A percentile compares a stretch with the other conserved stretches of the same genome.
phyloP scores from a whole-genome alignment of 345 rosid genomes.

The Boechera retrofracta region DNA sequence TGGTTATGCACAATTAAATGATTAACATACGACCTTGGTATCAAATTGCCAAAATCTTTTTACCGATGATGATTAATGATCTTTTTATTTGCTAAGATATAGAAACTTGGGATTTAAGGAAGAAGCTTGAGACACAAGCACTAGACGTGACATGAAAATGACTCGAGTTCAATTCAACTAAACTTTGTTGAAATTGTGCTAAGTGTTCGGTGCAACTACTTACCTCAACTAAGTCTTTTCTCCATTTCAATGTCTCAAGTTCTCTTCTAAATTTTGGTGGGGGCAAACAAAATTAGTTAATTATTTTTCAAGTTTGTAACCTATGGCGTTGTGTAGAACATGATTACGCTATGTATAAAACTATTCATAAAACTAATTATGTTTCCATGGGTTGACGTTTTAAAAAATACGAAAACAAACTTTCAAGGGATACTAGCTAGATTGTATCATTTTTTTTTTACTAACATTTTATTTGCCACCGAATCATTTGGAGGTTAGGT shows the following conservation, averaged over 20 bases:
- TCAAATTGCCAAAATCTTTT: neutral
- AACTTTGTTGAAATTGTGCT: conserved; percentile 37
- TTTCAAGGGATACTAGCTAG: neutral
- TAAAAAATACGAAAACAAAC: neutral
- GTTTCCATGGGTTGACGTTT: neutral
- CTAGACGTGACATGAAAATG: conserved; percentile 29
- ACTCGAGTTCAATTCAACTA: conserved; percentile 35
- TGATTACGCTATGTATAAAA: conserved; percentile 2
- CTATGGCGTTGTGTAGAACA: conserved; percentile 6
- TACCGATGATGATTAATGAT: conserved; percentile 13
- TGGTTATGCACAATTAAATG: neutral
- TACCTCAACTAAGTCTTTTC: conserved; percentile 31
- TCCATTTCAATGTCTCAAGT: conserved; percentile 21
- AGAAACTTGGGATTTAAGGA: conserved; percentile 25
- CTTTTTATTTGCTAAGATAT: conserved; percentile 10
- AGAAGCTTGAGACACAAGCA: conserved; percentile 33
- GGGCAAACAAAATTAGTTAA: neutral
- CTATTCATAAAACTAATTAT: neutral
- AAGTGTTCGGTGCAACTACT: conserved; percentile 46
- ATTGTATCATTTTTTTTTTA: neutral
- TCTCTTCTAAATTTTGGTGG: neutral
- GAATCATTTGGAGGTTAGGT: conserved; percentile 22
- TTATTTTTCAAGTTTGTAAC: neutral
- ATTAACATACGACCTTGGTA: neutral
- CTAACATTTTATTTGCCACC: conserved; percentile 18